Conservation (phyloP, 495 filamentous ascomycete genomes). For the Lentithecium fluviatile region DNA sequence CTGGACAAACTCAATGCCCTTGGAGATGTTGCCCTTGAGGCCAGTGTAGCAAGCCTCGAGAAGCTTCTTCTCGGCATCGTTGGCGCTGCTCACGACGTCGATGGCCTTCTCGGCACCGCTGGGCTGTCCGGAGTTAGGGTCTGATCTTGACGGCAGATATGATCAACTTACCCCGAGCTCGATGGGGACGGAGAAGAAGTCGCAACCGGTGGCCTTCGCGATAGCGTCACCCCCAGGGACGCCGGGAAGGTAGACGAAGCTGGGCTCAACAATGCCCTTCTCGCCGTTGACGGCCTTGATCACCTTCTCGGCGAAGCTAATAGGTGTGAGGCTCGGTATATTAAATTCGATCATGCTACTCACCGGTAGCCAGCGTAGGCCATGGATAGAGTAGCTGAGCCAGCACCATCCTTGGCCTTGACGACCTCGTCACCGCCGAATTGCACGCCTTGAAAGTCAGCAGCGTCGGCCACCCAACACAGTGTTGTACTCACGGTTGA, state of each 20-base stretch:
- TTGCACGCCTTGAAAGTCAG: constrained; percentile 66
- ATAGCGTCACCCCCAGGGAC: constrained; percentile 84
- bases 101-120: constrained; percentile 77
- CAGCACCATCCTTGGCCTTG: constrained; percentile 92
- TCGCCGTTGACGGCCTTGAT: constrained; percentile 85
- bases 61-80: constrained; percentile 81
- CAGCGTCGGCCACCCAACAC: not conserved
- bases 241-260: constrained; percentile 90
- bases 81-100: constrained; percentile 71
- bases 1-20: constrained; percentile 87
- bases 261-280: constrained; percentile 89
- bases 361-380: constrained; percentile 93
- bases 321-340: constrained; percentile 23
- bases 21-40: constrained; percentile 87
- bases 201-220: constrained; percentile 72
- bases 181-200: constrained; percentile 95
- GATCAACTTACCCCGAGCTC: constrained; percentile 79
- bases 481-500: constrained; percentile 64
- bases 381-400: constrained; percentile 96
- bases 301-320: constrained; percentile 85
- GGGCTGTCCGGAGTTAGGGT: constrained; percentile 50
- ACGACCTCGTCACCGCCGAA: constrained; percentile 99
- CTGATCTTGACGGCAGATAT: not conserved
- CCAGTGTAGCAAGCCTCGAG: constrained; percentile 70
- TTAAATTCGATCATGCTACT: constrained; percentile 30